A percentile compares a stretch with the other conserved stretches of the same genome.
Conservation (phyloP, 73 alveolate species). For the Durusdinium trenchii region DNA sequence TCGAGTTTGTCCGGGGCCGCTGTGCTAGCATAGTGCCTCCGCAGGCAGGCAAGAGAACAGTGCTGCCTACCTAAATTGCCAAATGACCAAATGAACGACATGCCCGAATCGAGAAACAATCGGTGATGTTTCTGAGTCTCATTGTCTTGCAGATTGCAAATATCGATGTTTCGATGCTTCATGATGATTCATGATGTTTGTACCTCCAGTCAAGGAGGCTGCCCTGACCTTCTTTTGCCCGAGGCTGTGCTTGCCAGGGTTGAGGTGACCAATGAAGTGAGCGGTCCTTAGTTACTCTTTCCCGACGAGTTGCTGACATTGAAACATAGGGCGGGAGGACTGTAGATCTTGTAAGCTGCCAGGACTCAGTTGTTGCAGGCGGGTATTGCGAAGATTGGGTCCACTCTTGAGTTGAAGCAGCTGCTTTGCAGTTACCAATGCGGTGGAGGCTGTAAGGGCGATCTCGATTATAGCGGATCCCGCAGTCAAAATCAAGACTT, state of each 20-base stretch:
- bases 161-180: too few relatives aligned
- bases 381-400: background rate
- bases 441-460: constrained; percentile 50
- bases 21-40: too few relatives aligned
- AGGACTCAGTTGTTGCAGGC: constrained; percentile 90
- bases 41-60: too few relatives aligned
- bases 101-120: too few relatives aligned
- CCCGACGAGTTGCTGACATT: background rate
- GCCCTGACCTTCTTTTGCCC: too few relatives aligned
- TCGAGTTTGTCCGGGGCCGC: too few relatives aligned
- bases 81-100: too few relatives aligned
- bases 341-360: background rate
- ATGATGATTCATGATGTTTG: too few relatives aligned
- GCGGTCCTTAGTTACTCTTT: background rate
- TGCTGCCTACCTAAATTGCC: too few relatives aligned
- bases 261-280: constrained; percentile 73
- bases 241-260: constrained; percentile 66
- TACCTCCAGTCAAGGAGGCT: too few relatives aligned
- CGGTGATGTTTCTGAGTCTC: too few relatives aligned
- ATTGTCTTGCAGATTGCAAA: too few relatives aligned
- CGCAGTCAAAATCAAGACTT: constrained; percentile 50
- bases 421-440: background rate
- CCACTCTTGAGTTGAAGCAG: background rate
- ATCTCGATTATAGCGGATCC: constrained; percentile 62
- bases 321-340: background rate